These are phyloP conservation scores for Trichoderma polysporum DNA, from an alignment of 2,329 filamentous ascomycete species.

Conservation along the genomic window DNA sequence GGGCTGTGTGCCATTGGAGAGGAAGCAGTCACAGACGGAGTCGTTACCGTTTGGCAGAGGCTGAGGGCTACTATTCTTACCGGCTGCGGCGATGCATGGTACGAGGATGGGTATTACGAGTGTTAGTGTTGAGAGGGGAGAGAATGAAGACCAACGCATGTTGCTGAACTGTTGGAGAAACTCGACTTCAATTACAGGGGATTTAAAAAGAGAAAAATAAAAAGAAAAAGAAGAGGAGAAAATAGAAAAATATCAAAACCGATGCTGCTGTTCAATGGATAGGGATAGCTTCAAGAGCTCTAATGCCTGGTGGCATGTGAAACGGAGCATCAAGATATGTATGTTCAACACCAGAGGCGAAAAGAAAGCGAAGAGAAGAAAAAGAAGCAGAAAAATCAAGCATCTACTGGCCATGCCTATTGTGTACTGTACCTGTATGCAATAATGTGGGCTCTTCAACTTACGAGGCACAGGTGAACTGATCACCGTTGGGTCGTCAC, in stretches of 20 bases:
- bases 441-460: slow-evolving; percentile 3
- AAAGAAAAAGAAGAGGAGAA: neutral
- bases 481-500: slow-evolving; percentile 13
- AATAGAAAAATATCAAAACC: neutral
- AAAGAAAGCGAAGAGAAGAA: neutral
- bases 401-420: neutral
- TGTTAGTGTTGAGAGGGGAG: neutral
- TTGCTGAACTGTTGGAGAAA: neutral
- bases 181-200: neutral
- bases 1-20: slow-evolving; percentile 46
- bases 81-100: slow-evolving; percentile 3
- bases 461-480: neutral
- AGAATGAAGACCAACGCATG: slow-evolving; percentile 7
- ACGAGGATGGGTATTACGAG: slow-evolving; percentile 8
- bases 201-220: neutral
- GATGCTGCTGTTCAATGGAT: neutral
- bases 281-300: neutral
- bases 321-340: neutral
- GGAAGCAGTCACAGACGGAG: slow-evolving; percentile 47
- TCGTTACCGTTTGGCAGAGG: slow-evolving; percentile 31
- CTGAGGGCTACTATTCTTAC: slow-evolving; percentile 12
- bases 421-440: neutral
- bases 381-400: neutral
- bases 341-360: neutral
- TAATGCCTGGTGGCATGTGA: neutral